Base-by-base conservation (phyloP, 345 rosid species). In the Euphorbia peplus region DNA sequence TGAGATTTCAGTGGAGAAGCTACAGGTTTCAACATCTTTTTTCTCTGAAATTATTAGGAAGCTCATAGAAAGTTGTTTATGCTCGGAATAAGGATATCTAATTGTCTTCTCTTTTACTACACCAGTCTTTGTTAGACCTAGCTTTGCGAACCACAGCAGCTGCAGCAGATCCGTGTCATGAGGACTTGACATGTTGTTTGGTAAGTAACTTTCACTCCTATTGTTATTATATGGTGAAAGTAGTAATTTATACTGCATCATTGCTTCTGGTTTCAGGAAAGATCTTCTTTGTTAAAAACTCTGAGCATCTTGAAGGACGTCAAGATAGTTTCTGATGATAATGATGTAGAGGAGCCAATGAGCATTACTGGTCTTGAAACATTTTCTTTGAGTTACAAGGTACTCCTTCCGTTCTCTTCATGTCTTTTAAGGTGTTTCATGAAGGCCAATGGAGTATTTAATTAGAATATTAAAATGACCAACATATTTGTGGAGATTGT, bases 351-450 rank as follows among this genome's bases (percentile, higher is more conserved):
- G 64, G 93, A 87, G 79, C 88, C 84, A 53, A 73, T 86, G 73
- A 86, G 81, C 86, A 83, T 91, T 67, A 95, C 93, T 44, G 99
- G 98, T 72, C 92, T 95, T 73, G 98, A 91, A 75, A 95, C 98
- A 53, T 95, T 95, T 82, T 87, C 90, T 72, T 88, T 95, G 82
- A 90, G 96, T 85, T 91, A 91, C 83, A 95, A 90, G 99, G 99
- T 89, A 72, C 37, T 6, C 37, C 37, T 32, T 32, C 37, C 37
- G 37, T 32, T 32, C 37, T 32, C 37, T 32, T 32, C 6, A 32
- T 32, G 37, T 32, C 37, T 32, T 32, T 32, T 32, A 32, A 32
- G 37, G 37, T 32, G 3, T 32, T 32, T 32, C 37, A 32, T 32
- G 4, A 32, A 32, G 37, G 37, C 37, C 37, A 32, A 32, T 32